Percentiles rank a stretch among this genome's conserved stretches.
Conservation (phyloP, 2,329 filamentous ascomycete genomes). For the Mariannaea sp. region DNA sequence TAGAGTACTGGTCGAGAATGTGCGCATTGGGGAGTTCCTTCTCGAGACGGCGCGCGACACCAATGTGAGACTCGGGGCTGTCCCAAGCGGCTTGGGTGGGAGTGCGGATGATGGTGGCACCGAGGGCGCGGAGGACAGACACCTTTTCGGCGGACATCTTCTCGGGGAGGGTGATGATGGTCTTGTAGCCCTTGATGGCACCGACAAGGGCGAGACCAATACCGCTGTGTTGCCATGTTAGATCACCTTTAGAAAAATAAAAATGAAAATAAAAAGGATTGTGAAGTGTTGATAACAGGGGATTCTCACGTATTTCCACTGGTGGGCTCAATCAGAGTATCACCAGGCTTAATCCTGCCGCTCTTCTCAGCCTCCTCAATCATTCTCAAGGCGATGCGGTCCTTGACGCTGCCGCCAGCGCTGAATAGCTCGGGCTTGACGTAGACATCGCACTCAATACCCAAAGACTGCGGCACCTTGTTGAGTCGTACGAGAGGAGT, state of each 20-base stretch:
- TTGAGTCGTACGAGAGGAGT: constrained; percentile 95
- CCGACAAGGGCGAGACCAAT: constrained; percentile 94
- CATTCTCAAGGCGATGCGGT: constrained; percentile 95
- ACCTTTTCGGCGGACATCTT: constrained; percentile 99
- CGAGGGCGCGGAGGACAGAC: constrained; percentile 87
- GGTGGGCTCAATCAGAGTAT: constrained; percentile 96
- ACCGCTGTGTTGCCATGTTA: constrained; percentile 56
- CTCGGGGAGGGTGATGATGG: constrained; percentile 97
- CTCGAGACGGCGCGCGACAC: constrained; percentile 84
- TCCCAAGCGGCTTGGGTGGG: constrained; percentile 96
- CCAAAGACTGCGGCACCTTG: constrained; percentile 87
- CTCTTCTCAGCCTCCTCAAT: constrained; percentile 91
- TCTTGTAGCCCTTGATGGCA: constrained; percentile 96
- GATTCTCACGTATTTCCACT: constrained; percentile 81
- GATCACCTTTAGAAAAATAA: no score
- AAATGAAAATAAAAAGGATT: not conserved
- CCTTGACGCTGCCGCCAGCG: constrained; percentile 91
- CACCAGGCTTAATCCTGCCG: constrained; percentile 93
- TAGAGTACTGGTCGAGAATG: constrained; percentile 95
- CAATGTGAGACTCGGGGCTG: constrained; percentile 94
- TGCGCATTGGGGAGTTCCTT: constrained; percentile 97
- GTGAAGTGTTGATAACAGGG: constrained; percentile 21
- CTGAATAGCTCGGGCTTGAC: constrained; percentile 94
- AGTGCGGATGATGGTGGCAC: constrained; percentile 96
- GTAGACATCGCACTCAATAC: constrained; percentile 87